phyloP scores from a whole-genome alignment of 208 protist genomes.

The Trypanosoma platydactyli region DNA sequence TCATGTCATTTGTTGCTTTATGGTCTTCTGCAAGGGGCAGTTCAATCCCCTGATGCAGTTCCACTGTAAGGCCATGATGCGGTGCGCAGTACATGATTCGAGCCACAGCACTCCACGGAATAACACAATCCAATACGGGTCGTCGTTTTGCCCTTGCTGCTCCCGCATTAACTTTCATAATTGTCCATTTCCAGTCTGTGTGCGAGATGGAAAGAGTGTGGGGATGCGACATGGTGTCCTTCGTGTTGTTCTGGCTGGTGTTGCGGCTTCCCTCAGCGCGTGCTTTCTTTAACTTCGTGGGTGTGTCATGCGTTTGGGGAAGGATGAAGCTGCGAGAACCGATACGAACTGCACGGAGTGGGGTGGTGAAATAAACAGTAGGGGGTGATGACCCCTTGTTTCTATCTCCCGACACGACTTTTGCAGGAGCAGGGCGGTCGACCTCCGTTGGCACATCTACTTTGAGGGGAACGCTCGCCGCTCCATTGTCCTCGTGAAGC shows the following conservation, averaged over 20 bases:
- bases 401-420: not conserved
- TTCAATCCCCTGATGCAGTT: slow-evolving; percentile 49
- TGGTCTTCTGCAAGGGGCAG: slow-evolving; percentile 38
- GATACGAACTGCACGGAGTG: slow-evolving; percentile 31
- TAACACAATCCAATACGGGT: slow-evolving; percentile 38
- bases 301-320: not conserved
- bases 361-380: not conserved
- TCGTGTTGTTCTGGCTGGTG: not conserved
- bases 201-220: slow-evolving; percentile 45
- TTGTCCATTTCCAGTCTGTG: slow-evolving; percentile 69
- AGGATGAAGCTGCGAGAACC: slow-evolving; percentile 34
- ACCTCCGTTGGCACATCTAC: not conserved
- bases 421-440: slow-evolving; percentile 11
- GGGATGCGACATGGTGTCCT: slow-evolving; percentile 6
- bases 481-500: not conserved
- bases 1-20: slow-evolving; percentile 24
- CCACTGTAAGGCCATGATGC: slow-evolving; percentile 51
- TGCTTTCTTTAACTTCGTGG: slow-evolving; percentile 6
- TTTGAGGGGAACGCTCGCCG: not conserved
- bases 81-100: slow-evolving; percentile 55
- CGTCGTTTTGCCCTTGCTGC: not conserved
- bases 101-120: slow-evolving; percentile 52
- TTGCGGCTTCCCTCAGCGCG: not conserved
- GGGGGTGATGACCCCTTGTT: not conserved
- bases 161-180: slow-evolving; percentile 37